These are phyloP conservation scores for Ophiostoma himal-ulmi DNA, from an alignment of 2,329 filamentous ascomycete genomes.

Conservation along the genomic window DNA sequence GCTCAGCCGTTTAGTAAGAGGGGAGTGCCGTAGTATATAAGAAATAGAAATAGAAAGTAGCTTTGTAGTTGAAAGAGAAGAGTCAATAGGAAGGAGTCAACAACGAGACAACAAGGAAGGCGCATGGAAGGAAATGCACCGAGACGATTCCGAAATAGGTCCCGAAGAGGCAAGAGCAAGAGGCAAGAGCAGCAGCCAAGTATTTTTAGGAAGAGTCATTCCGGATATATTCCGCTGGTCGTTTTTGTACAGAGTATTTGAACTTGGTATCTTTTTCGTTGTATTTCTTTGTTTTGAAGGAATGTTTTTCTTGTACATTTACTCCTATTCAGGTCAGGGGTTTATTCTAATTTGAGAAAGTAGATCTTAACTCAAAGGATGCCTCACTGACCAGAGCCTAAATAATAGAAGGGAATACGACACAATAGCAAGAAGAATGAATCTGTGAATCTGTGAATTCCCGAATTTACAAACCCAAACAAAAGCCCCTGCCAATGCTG, in stretches of 20 bases:
- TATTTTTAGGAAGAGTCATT: neutral
- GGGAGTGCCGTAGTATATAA: neutral
- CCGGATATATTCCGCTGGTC: neutral
- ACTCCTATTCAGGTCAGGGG: neutral
- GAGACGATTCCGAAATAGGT: neutral
- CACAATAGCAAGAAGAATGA: neutral
- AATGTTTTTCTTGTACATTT: neutral
- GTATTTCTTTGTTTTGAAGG: neutral
- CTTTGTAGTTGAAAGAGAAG: neutral
- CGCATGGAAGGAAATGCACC: neutral
- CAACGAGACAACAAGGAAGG: neutral
- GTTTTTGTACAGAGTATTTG: neutral
- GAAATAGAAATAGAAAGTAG: neutral
- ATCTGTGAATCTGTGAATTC: neutral
- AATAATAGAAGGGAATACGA: neutral
- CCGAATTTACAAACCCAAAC: neutral
- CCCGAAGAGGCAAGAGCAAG: conserved; percentile 2
- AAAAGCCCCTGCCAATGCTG: neutral
- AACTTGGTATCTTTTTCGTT: neutral
- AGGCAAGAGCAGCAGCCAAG: neutral
- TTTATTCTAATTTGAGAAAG: neutral
- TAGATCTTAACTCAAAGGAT: too few relatives aligned
- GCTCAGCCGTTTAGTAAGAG: neutral
- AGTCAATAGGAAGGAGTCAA: neutral
- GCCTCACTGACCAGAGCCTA: too few relatives aligned